Evolutionary conservation across 2,329 filamentous ascomycete species (phyloP).

Genomic region (Ustulina deusta): DNA sequence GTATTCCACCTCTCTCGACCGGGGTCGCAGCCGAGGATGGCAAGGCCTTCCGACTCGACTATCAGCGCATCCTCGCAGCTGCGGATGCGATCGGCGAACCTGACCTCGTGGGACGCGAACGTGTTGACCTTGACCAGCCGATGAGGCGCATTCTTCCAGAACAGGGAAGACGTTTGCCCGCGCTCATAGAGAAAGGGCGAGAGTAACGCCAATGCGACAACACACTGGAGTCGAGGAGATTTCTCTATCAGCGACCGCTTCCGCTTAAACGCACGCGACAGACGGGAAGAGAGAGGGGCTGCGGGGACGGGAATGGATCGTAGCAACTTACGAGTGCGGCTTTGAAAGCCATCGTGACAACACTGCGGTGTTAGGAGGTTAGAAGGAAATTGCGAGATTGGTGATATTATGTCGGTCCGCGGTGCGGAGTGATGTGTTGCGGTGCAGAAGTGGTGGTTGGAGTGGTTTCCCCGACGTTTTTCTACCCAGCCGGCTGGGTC

Average conservation of each 20-base stretch:
- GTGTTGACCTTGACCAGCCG: constrained; percentile 48
- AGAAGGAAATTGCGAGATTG: background rate
- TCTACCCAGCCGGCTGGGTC: background rate
- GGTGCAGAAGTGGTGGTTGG: background rate
- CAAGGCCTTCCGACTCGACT: constrained; percentile 52
- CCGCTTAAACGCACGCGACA: background rate
- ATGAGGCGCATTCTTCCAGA: constrained; percentile 49
- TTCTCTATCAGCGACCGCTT: constrained; percentile 16
- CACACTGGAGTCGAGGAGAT: background rate
- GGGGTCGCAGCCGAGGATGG: constrained; percentile 55
- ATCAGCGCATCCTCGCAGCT: constrained; percentile 57
- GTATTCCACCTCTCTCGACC: constrained; percentile 57
- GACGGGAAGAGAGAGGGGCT: background rate
- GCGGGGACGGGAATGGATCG: background rate
- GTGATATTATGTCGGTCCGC: constrained; percentile 2
- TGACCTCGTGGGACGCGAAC: constrained; percentile 48
- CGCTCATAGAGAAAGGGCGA: constrained; percentile 34
- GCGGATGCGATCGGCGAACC: constrained; percentile 54
- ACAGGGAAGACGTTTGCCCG: constrained; percentile 26
- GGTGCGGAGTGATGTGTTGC: background rate
- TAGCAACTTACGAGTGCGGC: constrained; percentile 16
- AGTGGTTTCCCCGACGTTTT: background rate
- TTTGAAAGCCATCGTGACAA: constrained; percentile 26
- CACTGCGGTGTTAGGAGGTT: background rate
- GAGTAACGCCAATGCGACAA: constrained; percentile 30